Conservation (phyloP, 495 filamentous ascomycete genomes). For the Annulohypoxylon moriforme region DNA sequence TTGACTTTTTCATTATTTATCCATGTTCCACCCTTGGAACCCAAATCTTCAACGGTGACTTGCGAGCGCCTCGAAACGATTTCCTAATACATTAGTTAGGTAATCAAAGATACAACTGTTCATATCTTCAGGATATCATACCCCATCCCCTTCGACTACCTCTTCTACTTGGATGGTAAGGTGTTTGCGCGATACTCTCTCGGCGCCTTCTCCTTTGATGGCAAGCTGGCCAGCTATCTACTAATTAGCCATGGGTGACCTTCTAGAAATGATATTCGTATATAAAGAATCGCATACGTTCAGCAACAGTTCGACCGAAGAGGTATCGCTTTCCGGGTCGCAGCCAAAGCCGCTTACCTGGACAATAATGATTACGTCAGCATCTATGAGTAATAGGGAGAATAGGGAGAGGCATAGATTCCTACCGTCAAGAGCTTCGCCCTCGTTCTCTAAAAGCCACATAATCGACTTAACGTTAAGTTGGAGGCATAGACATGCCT, state of each 20-base stretch:
- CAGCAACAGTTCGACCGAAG: conserved; percentile 71
- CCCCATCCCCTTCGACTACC: conserved; percentile 75
- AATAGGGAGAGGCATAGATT: not conserved
- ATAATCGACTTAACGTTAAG: conserved; percentile 48
- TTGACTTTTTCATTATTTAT: conserved; percentile 78
- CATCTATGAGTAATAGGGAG: not conserved
- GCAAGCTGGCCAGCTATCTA: conserved; percentile 64
- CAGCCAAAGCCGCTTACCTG: conserved; percentile 82
- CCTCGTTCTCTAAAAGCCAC: conserved; percentile 70
- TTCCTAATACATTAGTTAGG: conserved; percentile 54
- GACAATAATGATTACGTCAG: conserved; percentile 19
- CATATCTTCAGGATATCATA: conserved; percentile 53
- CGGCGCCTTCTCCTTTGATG: conserved; percentile 66
- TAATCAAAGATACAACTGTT: conserved; percentile 19
- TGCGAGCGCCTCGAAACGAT: conserved; percentile 70
- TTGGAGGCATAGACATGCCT: not conserved
- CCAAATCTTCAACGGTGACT: conserved; percentile 73
- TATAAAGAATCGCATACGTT: conserved; percentile 54
- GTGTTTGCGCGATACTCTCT: conserved; percentile 90
- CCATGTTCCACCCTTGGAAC: conserved; percentile 81
- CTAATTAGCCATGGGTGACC: conserved; percentile 10
- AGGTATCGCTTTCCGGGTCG: conserved; percentile 84
- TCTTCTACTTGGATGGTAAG: conserved; percentile 77
- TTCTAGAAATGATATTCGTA: not conserved
- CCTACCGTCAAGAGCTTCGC: conserved; percentile 63